phyloP scores from a whole-genome alignment of 805 yeast species.

The Cyberlindnera japonica region DNA sequence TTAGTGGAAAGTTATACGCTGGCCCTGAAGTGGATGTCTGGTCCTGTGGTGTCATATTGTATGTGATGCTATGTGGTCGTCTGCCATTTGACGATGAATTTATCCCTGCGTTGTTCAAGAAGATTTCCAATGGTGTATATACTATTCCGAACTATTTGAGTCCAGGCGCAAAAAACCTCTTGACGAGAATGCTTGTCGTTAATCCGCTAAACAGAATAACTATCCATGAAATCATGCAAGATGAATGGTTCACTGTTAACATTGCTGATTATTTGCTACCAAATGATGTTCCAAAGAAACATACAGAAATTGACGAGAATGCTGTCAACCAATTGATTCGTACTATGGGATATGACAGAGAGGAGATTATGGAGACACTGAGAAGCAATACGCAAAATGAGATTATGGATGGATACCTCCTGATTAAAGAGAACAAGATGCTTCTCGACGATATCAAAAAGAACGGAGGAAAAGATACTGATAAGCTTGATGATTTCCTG shows the following conservation, averaged over 20 bases:
- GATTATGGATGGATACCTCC: constrained; percentile 78
- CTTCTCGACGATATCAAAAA: constrained; percentile 52
- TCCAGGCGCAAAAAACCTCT: constrained; percentile 75
- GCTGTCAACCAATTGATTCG: constrained; percentile 69
- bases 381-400: constrained; percentile 61
- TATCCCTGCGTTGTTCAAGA: constrained; percentile 90
- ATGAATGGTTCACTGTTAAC: constrained; percentile 85
- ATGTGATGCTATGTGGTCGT: constrained; percentile 94
- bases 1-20: constrained; percentile 89
- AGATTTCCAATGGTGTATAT: constrained; percentile 89
- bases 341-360: constrained; percentile 87
- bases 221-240: constrained; percentile 86
- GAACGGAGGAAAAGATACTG: constrained; percentile 27
- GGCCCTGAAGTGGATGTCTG: constrained; percentile 99
- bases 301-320: constrained; percentile 55
- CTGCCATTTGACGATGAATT: constrained; percentile 95
- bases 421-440: constrained; percentile 75
- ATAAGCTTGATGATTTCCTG: constrained; percentile 53
- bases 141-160: constrained; percentile 84
- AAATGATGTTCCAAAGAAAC: constrained; percentile 32
- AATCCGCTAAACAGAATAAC: constrained; percentile 93
- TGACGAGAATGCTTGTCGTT: constrained; percentile 89
- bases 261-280: constrained; percentile 79
- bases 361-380: constrained; percentile 74
- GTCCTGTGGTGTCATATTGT: constrained; percentile 94